These are phyloP conservation scores for Saccharomycopsis babjevae DNA, from an alignment of 805 yeast species.

Conservation along the genomic window DNA sequence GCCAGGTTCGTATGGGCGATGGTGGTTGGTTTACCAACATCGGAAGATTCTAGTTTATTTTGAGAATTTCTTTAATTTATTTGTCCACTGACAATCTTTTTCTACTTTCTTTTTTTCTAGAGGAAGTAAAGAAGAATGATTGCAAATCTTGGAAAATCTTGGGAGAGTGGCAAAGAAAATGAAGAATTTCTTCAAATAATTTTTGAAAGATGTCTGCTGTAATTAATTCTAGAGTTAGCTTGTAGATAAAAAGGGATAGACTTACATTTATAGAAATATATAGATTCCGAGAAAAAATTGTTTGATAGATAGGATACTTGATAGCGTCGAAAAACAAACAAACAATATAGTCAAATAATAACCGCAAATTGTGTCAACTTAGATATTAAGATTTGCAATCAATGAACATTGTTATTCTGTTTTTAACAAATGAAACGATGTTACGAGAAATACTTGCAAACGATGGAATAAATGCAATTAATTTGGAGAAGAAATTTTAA, in stretches of 20 bases:
- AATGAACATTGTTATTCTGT: too few relatives aligned
- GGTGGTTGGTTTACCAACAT: slow-evolving; percentile 26
- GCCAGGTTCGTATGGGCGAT: slow-evolving; percentile 73
- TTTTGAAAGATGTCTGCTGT: neutral
- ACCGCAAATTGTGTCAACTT: too few relatives aligned
- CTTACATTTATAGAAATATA: neutral
- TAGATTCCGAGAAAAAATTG: neutral
- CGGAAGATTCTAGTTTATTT: slow-evolving; percentile 4
- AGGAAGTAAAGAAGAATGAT: neutral
- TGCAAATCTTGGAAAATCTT: neutral
- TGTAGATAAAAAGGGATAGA: neutral
- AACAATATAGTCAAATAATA: too few relatives aligned
- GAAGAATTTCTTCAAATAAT: neutral
- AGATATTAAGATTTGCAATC: too few relatives aligned
- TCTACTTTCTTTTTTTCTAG: neutral
- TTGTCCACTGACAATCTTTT: neutral
- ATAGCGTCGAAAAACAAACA: neutral
- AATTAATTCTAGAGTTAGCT: neutral
- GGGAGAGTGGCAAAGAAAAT: neutral
- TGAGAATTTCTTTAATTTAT: neutral
- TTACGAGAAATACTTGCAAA: too few relatives aligned
- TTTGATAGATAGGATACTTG: neutral
- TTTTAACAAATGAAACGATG: too few relatives aligned
- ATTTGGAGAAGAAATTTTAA: too few relatives aligned
- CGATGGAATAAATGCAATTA: too few relatives aligned